phyloP scores from a whole-genome alignment of 2,329 filamentous ascomycete species.

The Pestalotiopsis sp. region DNA sequence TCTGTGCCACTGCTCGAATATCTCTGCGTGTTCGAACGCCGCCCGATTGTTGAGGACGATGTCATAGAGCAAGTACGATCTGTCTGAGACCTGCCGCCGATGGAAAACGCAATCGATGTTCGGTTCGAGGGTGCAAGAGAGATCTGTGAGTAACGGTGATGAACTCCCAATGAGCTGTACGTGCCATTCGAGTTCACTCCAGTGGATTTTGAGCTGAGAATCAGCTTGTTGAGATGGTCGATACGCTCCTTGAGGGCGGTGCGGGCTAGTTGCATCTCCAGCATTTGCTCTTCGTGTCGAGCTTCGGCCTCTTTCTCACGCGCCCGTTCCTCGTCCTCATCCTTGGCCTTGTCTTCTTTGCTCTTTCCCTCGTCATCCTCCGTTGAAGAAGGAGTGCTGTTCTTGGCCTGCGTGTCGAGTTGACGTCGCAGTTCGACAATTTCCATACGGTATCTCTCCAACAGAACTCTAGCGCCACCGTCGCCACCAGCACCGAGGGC shows the following conservation, averaged over 20 bases:
- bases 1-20: slow-evolving; percentile 45
- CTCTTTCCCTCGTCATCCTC: slow-evolving; percentile 43
- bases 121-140: slow-evolving; percentile 60
- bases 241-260: slow-evolving; percentile 97
- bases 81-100: slow-evolving; percentile 49
- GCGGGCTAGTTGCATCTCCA: slow-evolving; percentile 96
- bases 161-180: slow-evolving; percentile 67
- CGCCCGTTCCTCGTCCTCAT: slow-evolving; percentile 72
- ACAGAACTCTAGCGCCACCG: slow-evolving; percentile 79
- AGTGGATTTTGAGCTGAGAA: slow-evolving; percentile 92
- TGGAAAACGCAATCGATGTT: slow-evolving; percentile 72
- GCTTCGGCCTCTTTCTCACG: slow-evolving; percentile 80
- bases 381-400: slow-evolving; percentile 49
- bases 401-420: slow-evolving; percentile 80
- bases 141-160: slow-evolving; percentile 64
- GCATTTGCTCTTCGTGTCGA: slow-evolving; percentile 93
- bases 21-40: slow-evolving; percentile 49
- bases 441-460: slow-evolving; percentile 93
- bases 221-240: slow-evolving; percentile 92
- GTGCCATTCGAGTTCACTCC: slow-evolving; percentile 84
- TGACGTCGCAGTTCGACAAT: slow-evolving; percentile 81
- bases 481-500: slow-evolving; percentile 81
- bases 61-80: slow-evolving; percentile 70
- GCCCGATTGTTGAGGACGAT: slow-evolving; percentile 64
- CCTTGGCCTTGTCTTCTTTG: slow-evolving; percentile 59